Percentiles rank a stretch among this genome's conserved stretches.
Conservation (phyloP, 192 early-diverging fungal species). For the Geranomyces michiganensis region DNA sequence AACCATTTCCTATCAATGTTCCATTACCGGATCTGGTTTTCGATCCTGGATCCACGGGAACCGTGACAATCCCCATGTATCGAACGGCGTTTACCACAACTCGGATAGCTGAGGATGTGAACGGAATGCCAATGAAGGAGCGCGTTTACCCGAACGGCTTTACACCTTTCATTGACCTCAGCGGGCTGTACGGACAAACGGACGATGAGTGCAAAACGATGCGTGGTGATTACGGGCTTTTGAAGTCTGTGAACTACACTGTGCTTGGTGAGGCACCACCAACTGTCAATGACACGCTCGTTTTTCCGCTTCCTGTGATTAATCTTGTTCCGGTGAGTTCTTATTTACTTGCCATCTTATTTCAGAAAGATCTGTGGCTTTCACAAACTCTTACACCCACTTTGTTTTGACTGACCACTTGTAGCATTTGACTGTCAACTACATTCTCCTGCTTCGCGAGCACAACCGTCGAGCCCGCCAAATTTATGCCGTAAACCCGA, state of each 20-base stretch:
- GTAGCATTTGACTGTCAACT: conserved; percentile 22
- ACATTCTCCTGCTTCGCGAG: conserved; percentile 39
- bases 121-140: conserved; percentile 17
- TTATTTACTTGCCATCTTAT: too few relatives aligned
- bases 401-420: neutral
- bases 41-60: conserved; percentile 18
- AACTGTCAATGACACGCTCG: conserved; percentile 13
- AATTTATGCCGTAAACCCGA: conserved; percentile 25
- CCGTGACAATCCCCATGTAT: neutral
- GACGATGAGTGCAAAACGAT: neutral
- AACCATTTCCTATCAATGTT: conserved; percentile 39
- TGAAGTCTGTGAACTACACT: conserved; percentile 28
- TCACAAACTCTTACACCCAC: too few relatives aligned
- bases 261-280: conserved; percentile 28
- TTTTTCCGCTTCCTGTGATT: conserved; percentile 18
- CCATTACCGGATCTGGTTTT: conserved; percentile 36
- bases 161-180: conserved; percentile 38
- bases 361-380: too few relatives aligned
- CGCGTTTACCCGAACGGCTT: conserved; percentile 19
- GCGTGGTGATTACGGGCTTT: conserved; percentile 15
- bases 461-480: conserved; percentile 47
- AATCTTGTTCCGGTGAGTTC: conserved; percentile 35
- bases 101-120: conserved; percentile 25
- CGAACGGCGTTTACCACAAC: conserved; percentile 27
- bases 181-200: conserved; percentile 33